Conservation (phyloP, 1,284 basidiomycete species). For the Lentinus polychrous region DNA sequence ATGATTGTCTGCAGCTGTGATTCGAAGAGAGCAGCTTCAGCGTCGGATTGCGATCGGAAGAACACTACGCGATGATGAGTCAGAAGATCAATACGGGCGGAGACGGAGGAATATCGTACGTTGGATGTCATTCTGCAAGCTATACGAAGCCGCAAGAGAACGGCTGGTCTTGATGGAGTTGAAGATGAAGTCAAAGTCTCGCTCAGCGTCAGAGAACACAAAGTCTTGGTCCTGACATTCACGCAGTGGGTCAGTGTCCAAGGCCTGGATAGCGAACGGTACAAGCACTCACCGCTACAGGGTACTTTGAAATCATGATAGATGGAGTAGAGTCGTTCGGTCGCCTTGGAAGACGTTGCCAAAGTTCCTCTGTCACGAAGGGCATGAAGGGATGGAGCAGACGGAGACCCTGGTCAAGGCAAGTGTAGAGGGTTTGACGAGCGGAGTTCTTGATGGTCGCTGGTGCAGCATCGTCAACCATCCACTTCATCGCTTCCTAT, state of each 20-base stretch:
- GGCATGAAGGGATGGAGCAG: slow-evolving; percentile 99
- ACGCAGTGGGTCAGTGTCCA: neutral
- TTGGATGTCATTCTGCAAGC: slow-evolving; percentile 84
- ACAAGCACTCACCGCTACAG: slow-evolving; percentile 70
- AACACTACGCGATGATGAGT: slow-evolving; percentile 50
- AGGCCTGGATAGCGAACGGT: neutral
- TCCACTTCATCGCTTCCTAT: slow-evolving; percentile 96
- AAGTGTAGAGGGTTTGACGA: slow-evolving; percentile 95
- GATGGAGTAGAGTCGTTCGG: slow-evolving; percentile 78
- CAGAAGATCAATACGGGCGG: too few species aligned
- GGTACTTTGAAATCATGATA: slow-evolving; percentile 87
- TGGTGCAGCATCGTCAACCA: slow-evolving; percentile 77
- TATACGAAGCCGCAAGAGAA: slow-evolving; percentile 88
- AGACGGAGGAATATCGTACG: slow-evolving; percentile 35
- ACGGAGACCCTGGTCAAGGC: slow-evolving; percentile 85
- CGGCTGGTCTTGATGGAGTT: slow-evolving; percentile 74
- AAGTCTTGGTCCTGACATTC: slow-evolving; percentile 51
- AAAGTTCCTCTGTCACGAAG: slow-evolving; percentile 97
- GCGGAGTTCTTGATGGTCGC: slow-evolving; percentile 67
- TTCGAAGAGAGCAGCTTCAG: slow-evolving; percentile 61
- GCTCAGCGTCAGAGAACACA: slow-evolving; percentile 70
- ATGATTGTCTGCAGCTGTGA: slow-evolving; percentile 72
- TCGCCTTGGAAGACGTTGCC: slow-evolving; percentile 91
- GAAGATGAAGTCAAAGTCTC: slow-evolving; percentile 86
- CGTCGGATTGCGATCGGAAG: slow-evolving; percentile 65